These are phyloP conservation scores for Acanthamoeba lenticulata DNA, from an alignment of 208 protist species.

Conservation along the genomic window DNA sequence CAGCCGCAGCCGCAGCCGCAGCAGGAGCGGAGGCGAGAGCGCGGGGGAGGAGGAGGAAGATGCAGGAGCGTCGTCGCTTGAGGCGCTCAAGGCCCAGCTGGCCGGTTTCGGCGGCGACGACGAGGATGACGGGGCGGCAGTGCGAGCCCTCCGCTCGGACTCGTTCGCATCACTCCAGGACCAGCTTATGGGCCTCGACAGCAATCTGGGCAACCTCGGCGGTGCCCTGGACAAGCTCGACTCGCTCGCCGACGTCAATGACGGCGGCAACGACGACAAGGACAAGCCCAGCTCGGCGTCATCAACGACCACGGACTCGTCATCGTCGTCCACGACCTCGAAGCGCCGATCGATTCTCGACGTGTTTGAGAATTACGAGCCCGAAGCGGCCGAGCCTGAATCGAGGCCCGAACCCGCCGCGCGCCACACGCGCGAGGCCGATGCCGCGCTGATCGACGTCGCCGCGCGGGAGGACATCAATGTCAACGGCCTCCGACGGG, in stretches of 20 bases:
- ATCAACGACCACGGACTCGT: too few species aligned
- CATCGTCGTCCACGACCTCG: background rate
- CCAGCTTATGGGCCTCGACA: background rate
- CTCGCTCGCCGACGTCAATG: background rate
- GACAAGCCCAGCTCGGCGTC: background rate
- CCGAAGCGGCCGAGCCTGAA: background rate
- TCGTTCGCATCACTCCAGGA: background rate
- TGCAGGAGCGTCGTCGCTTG: background rate
- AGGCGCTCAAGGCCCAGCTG: conserved; percentile 14
- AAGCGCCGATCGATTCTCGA: background rate
- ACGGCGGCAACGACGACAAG: background rate
- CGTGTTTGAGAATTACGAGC: background rate
- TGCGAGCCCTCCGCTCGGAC: background rate
- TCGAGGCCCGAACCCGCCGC: background rate
- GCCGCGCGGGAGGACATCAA: conserved; percentile 24
- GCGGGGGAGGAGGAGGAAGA: background rate
- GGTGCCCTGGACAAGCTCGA: too few species aligned
- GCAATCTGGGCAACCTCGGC: background rate
- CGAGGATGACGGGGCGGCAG: too few species aligned
- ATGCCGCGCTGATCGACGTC: background rate
- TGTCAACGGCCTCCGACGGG: background rate
- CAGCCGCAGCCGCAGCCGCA: too few species aligned
- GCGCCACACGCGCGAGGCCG: background rate
- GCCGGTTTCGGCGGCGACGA: background rate
- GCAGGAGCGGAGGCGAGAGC: too few species aligned